phyloP scores from a whole-genome alignment of 1,284 basidiomycete species.

The Vanrija sp. region DNA sequence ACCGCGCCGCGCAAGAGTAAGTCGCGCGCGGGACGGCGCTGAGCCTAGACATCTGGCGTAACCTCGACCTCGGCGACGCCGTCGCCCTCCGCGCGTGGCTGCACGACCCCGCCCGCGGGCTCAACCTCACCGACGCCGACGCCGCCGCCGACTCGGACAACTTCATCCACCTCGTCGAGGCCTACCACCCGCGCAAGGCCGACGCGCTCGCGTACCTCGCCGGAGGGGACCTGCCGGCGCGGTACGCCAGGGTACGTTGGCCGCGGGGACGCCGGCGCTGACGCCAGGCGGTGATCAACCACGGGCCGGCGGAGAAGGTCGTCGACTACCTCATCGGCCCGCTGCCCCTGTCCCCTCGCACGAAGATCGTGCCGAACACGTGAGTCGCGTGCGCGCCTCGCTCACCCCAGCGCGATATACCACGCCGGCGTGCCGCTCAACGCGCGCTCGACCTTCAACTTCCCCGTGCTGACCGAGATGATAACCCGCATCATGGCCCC shows the following conservation, averaged over 20 bases:
- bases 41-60: slow-evolving; percentile 31
- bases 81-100: slow-evolving; percentile 54
- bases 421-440: slow-evolving; percentile 22
- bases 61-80: slow-evolving; percentile 49
- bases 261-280: slow-evolving; percentile 31
- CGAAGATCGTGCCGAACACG: slow-evolving; percentile 15
- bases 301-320: slow-evolving; percentile 40
- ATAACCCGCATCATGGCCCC: slow-evolving; percentile 22
- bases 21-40: too few relatives aligned
- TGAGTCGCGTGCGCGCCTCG: slow-evolving; percentile 1
- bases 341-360: slow-evolving; percentile 24
- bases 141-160: slow-evolving; percentile 32
- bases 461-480: slow-evolving; percentile 47
- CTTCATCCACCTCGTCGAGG: slow-evolving; percentile 35
- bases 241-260: slow-evolving; percentile 31
- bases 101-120: slow-evolving; percentile 46
- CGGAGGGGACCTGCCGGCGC: slow-evolving; percentile 9
- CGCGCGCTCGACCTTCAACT: slow-evolving; percentile 19
- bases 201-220: slow-evolving; percentile 30
- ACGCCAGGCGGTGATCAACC: slow-evolving; percentile 54
- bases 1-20: too few relatives aligned
- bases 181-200: slow-evolving; percentile 33
- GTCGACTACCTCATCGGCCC: slow-evolving; percentile 42
- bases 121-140: slow-evolving; percentile 49
- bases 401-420: slow-evolving; percentile 9